Evolutionary conservation across 1,139 yeast species (phyloP), one percentile per base, ranked within the genome.

Genomic region (Pneumocystis jirovecii): DNA sequence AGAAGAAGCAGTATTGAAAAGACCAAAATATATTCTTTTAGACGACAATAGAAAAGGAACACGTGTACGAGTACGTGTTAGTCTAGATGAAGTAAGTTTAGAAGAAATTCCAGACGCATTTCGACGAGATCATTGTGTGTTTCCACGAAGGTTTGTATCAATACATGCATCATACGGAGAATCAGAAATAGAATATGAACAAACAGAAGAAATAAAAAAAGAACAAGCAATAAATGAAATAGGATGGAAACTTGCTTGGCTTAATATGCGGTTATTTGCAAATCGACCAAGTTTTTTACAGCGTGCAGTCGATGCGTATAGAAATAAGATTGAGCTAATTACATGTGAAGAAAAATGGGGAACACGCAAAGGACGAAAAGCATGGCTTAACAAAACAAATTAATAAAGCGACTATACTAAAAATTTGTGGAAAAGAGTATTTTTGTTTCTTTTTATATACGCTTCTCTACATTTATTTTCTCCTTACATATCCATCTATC

Each of bases 241-340:
- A 25, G 62, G 62, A 17, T 60, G 62, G 62, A 40, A 42, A 40
- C 62, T 60, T 17, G 62, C 62, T 19, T 60, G 62, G 62, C 31
- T 42, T 25, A 60, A 60, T 60, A 31, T 60, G 31, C 35, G 62
- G 25, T 40, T 60, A 25, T 60, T 60, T 60, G 62, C 35, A 40
- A 42, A 60, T 60, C 31, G 62, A 4, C 62, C 62, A 2, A 50
- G 34, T 50, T 50, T 50, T 25, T 50, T 50, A 17, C 57, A 50
- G 12, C 57, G 57, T 12, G 57, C 57, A n/a, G 57, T 50, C 8
- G 57, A 50, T 25, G 57, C 57, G 12, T 50, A 50, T 50, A 50
- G 57, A 50, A 50, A 50, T 50, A 50, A 50, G 25, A 50, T 50
- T 50, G 57, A 50, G 25, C 10, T 50, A 25, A 8, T 50, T 5